Conservation (phyloP, 306 rosid genomes). For the Cucurbita pepo region DNA sequence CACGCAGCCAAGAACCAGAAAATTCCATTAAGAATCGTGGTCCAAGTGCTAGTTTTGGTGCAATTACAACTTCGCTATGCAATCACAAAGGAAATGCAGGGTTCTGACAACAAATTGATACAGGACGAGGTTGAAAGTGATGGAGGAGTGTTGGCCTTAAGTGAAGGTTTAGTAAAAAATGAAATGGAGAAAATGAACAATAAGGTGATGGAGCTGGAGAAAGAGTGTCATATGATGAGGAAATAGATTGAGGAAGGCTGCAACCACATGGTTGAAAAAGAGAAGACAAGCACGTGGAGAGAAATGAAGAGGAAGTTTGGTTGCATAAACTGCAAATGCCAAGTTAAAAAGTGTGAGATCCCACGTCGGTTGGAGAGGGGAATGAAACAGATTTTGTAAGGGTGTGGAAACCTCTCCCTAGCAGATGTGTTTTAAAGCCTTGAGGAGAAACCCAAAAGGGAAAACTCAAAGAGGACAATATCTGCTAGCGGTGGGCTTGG, state of each 20-base stretch:
- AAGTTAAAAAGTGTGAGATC: neutral
- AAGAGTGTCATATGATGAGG: conserved; percentile 28
- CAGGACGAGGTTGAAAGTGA: conserved; percentile 8
- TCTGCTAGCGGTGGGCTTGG: no score
- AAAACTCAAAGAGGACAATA: no score
- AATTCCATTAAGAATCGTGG: conserved; percentile 31
- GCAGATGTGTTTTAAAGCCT: no score
- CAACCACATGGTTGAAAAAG: conserved; percentile 16
- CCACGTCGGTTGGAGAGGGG: no score
- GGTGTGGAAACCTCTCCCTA: no score
- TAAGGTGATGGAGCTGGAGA: conserved; percentile 29
- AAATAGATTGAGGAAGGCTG: conserved; percentile 20
- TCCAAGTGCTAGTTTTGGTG: conserved; percentile 23
- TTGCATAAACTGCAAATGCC: conserved; percentile 27
- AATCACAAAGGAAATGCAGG: conserved; percentile 14
- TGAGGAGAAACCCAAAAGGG: no score
- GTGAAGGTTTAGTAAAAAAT: conserved; percentile 7
- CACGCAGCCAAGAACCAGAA: conserved; percentile 33
- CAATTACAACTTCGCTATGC: conserved; percentile 26
- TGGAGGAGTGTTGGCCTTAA: neutral
- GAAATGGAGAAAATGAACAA: conserved; percentile 22
- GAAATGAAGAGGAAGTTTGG: conserved; percentile 54
- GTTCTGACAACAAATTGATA: neutral
- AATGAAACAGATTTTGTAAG: no score
- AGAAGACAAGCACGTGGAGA: conserved; percentile 30